Evolutionary conservation across 805 yeast genomes (phyloP), one percentile per base, ranked within the genome.

Genomic region (Spathaspora arborariae): DNA sequence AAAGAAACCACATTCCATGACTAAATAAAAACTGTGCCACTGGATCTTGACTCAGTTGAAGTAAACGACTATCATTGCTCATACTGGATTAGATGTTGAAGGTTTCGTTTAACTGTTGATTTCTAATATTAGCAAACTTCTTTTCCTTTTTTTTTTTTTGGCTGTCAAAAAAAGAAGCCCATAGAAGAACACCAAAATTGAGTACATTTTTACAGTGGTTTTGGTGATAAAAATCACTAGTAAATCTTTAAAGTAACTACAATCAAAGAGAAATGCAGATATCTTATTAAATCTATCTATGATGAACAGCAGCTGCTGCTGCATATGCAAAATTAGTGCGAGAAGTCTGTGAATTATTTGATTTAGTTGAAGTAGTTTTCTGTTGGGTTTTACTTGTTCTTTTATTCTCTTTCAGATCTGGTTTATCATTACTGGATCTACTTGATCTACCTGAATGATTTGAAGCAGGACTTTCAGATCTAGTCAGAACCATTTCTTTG

Each of bases 301-400:
- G 68, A 49, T 65, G 70, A 33, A 68, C 76, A 6, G 76, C 76
- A 2, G 76, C 75, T 4, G 76, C 76, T 3, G 77, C 77, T 8
- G 76, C 76, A 43, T 67, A 68, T 51, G 77, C 77, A 63, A 72
- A 70, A 37, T 62, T 65, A 46, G 58, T 66, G 24, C 27, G 27
- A 13, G 45, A 40, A 11, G 42, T 26, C 21, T 15, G 21, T n/a
- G n/a, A n/a, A 16, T 13, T 10, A 36, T 20, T 36, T 3, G 39
- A 7, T n/a, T 36, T 41, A n/a, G n/a, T n/a, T 8, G 53, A 21
- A 53, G 54, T 27, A 51, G 54, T 16, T 22, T 37, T 16, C 15
- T 19, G 16, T 19, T 8, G 22, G 11, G 22, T 37, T 22, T 20
- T 19, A 3, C 38, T 36, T 20, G 41, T 20, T 20, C 9, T 9